Percentiles rank a stretch among this genome's conserved stretches.
phyloP scores from a whole-genome alignment of 2,329 filamentous ascomycete species.

The Gremmenia infestans region DNA sequence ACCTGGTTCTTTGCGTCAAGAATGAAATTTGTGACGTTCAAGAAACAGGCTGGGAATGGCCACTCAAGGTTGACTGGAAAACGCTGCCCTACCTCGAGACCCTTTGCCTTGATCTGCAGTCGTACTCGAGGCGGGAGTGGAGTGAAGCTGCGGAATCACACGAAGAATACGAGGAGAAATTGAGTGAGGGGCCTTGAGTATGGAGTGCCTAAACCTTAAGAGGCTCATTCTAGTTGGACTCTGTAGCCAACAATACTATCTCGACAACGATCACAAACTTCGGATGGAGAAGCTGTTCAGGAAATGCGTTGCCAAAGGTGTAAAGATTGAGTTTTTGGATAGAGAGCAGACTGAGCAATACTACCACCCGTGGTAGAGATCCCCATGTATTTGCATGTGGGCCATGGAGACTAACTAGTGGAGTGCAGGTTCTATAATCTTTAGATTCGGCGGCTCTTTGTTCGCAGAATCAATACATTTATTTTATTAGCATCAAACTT shows the following conservation, averaged over 20 bases:
- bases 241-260: background rate
- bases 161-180: background rate
- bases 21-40: background rate
- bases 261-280: background rate
- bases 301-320: background rate
- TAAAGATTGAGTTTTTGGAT: background rate
- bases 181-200: background rate
- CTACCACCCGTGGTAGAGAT: background rate
- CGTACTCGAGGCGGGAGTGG: background rate
- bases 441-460: too few species aligned
- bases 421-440: too few species aligned
- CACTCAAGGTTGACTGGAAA: slow-evolving; percentile 9
- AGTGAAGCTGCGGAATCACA: background rate
- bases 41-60: slow-evolving; percentile 6
- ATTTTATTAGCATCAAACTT: too few species aligned
- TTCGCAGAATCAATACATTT: too few species aligned
- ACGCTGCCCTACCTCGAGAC: slow-evolving; percentile 7
- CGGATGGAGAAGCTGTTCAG: slow-evolving; percentile 2
- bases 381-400: background rate
- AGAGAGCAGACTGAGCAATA: background rate
- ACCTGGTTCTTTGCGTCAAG: slow-evolving; percentile 4
- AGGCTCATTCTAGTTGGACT: slow-evolving; percentile 6
- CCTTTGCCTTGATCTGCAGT: slow-evolving; percentile 7
- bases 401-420: too few species aligned
- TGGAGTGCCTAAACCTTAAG: slow-evolving; percentile 10